phyloP scores from a whole-genome alignment of 352 stramenopile species.

The Pythium sp. region DNA sequence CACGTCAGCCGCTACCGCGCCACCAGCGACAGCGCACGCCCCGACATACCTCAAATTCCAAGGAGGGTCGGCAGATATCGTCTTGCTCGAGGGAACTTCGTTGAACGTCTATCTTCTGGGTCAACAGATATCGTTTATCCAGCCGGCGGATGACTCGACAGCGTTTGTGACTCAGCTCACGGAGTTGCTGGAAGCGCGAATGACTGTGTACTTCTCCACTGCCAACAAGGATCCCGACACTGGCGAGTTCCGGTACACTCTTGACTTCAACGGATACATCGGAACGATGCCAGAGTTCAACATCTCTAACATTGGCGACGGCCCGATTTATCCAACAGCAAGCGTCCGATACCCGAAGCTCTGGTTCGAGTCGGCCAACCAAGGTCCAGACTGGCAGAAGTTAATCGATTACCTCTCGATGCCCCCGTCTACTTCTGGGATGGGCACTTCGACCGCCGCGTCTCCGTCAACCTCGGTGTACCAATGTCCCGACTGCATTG shows the following conservation, averaged over 20 bases:
- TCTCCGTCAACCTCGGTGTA: not conserved
- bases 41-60: not conserved
- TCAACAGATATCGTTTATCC: not conserved
- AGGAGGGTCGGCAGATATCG: not conserved
- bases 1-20: not conserved
- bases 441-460: not conserved
- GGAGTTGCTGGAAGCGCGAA: not conserved
- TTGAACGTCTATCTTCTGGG: not conserved
- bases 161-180: not conserved
- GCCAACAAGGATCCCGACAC: not conserved
- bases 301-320: not conserved
- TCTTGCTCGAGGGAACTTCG: not conserved
- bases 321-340: not conserved
- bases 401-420: conserved; percentile 1
- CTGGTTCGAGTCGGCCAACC: conserved; percentile 9
- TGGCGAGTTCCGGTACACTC: not conserved
- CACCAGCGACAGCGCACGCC: not conserved
- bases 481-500: not conserved
- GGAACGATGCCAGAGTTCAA: not conserved
- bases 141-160: not conserved
- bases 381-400: conserved; percentile 2
- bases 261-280: not conserved
- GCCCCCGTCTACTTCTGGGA: not conserved
- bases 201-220: not conserved
- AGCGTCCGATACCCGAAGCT: not conserved